phyloP scores from a whole-genome alignment of 306 rosid species.

The Medicago ruthenica region DNA sequence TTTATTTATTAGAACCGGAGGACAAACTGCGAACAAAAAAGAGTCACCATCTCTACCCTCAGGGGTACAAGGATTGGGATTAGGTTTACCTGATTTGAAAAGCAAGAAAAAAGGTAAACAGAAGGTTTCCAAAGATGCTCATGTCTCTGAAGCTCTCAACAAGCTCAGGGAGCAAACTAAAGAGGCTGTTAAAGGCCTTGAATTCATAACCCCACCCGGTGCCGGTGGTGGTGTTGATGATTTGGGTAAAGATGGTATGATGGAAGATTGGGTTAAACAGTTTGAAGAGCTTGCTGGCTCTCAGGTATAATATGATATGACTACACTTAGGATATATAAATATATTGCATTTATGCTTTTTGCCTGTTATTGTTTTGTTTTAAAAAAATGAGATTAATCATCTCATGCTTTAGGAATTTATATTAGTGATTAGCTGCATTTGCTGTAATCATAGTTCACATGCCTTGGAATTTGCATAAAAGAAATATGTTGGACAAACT shows the following conservation, averaged over 20 bases:
- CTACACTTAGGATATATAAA: too few species aligned
- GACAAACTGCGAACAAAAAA: conserved; percentile 44
- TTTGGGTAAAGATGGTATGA: conserved; percentile 61
- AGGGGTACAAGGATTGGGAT: conserved; percentile 83
- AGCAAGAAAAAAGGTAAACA: conserved; percentile 81
- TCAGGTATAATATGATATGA: conserved; percentile 52
- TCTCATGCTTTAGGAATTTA: conserved; percentile 15
- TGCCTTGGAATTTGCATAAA: neutral
- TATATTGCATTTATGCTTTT: neutral
- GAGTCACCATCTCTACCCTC: conserved; percentile 55
- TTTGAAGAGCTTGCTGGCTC: conserved; percentile 84
- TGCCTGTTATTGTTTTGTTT: neutral
- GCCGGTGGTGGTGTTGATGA: conserved; percentile 54
- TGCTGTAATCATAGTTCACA: conserved; percentile 4
- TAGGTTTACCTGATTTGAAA: conserved; percentile 83
- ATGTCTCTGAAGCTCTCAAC: conserved; percentile 80
- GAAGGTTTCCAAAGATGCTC: conserved; percentile 71
- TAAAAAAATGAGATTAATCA: neutral
- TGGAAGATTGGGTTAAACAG: conserved; percentile 98
- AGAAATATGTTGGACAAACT: too few species aligned
- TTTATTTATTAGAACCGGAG: conserved; percentile 44
- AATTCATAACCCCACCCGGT: conserved; percentile 52
- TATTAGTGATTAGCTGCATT: neutral
- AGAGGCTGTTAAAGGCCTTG: conserved; percentile 84
- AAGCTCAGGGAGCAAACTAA: conserved; percentile 83